A percentile compares a stretch with the other conserved stretches of the same genome.
Evolutionary conservation across 495 filamentous ascomycete genomes (phyloP).

Genomic region (Penicillium pancosmium): DNA sequence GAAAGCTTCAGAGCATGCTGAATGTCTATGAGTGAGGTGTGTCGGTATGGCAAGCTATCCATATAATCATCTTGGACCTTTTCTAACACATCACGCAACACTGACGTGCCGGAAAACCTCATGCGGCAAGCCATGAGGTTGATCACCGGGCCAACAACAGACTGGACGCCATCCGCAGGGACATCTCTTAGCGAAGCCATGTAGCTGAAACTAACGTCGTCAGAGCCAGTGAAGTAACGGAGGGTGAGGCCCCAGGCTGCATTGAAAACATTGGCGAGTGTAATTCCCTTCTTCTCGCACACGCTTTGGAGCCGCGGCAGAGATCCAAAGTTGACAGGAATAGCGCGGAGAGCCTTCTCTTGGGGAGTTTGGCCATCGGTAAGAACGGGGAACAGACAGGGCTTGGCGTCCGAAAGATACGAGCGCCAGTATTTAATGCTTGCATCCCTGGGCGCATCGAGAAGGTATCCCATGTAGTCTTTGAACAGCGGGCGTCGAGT

Average conservation of each 20-base stretch:
- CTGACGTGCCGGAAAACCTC: conserved; percentile 29
- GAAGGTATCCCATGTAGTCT: conserved; percentile 54
- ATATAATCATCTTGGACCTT: conserved; percentile 55
- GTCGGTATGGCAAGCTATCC: conserved; percentile 48
- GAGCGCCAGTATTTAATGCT: conserved; percentile 57
- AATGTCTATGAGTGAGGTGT: conserved; percentile 56
- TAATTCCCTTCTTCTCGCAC: conserved; percentile 52
- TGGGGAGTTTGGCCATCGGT: conserved; percentile 31
- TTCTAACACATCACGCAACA: conserved; percentile 35
- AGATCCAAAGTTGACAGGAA: conserved; percentile 36
- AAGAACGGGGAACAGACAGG: conserved; percentile 55
- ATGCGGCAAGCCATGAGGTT: conserved; percentile 57
- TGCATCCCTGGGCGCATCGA: conserved; percentile 33
- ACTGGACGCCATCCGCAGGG: conserved; percentile 46
- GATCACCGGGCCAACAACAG: conserved; percentile 55
- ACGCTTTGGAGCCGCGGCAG: conserved; percentile 37
- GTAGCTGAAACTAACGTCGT: conserved; percentile 59
- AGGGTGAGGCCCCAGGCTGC: conserved; percentile 57
- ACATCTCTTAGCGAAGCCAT: conserved; percentile 54
- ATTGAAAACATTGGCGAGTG: conserved; percentile 55
- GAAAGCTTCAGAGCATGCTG: conserved; percentile 50
- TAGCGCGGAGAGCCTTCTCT: conserved; percentile 34
- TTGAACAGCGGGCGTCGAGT: conserved; percentile 53
- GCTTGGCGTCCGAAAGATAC: conserved; percentile 50
- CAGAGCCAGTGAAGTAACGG: conserved; percentile 48